Evolutionary conservation across 495 filamentous ascomycete genomes (phyloP), one percentile per base, ranked within the genome.

Genomic region (Cercophora samala): DNA sequence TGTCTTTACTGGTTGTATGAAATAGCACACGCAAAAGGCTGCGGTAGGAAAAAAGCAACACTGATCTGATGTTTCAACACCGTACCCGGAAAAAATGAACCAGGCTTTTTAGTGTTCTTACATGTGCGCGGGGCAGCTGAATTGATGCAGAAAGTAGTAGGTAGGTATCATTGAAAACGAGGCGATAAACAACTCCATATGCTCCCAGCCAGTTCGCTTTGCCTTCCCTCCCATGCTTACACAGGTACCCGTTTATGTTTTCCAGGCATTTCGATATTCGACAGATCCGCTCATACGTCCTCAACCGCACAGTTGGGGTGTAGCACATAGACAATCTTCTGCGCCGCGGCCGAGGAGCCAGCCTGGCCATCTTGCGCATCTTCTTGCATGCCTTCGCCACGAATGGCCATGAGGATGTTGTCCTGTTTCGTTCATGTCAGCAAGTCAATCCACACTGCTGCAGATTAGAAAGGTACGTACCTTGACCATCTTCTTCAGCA

Each of bases 401-500:
- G 84, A 60, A 99, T 91, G 5, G 87, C 91, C 89, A 98, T 93
- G 55, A 99, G 83, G 58, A 97, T 91, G 67, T 95, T 93, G 72
- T 97, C 93, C 92, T 96, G 70, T 58, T 25, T 26, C 19, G 0
- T 9, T 21, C 52, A 26, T n/a, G 63, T 77, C 63, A 77, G 70
- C 61, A 5, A 26, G 4, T 60, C 32, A 66, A 60, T n/a, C 42
- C 15, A 51, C 15, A 58, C 4, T 15, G 19, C 17, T 11, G 37
- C 13, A 46, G 18, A 62, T 17, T 21, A 23, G 58, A n/a, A 55
- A 29, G 37, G 32, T 60, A 85, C 86, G 72, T 80, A 96, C 93
- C 91, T 94, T 97, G 69, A 97, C 90, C 90, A 97, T 96, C 75
- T 93, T 88, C 87, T 90, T 97, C 66, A 98, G 74, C 69, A 98